These are phyloP conservation scores for Diplosphaera chodatii DNA, from an alignment of 139 green algal species.

Conservation along the genomic window DNA sequence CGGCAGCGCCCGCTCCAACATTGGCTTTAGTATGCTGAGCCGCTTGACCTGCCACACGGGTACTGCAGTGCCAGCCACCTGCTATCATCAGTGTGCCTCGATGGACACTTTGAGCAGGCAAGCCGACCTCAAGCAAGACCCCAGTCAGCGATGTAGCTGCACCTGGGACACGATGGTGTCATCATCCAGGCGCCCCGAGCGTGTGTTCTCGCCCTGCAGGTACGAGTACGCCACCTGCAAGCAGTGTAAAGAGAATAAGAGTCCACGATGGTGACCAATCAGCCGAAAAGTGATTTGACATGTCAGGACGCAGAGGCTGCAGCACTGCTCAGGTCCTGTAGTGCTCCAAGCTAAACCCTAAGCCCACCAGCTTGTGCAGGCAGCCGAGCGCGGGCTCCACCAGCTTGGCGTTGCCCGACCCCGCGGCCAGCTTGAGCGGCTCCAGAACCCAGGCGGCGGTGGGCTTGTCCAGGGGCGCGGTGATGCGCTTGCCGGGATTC, in stretches of 20 bases:
- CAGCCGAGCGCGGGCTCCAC: slow-evolving; percentile 71
- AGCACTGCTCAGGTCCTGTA: too few species aligned
- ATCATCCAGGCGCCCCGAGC: slow-evolving; percentile 46
- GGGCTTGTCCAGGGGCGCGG: background rate
- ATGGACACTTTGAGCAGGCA: background rate
- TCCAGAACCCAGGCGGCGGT: slow-evolving; percentile 47
- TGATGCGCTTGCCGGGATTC: background rate
- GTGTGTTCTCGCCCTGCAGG: slow-evolving; percentile 62
- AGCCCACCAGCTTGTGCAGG: slow-evolving; percentile 87
- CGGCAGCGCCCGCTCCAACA: too few species aligned
- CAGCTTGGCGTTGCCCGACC: slow-evolving; percentile 31
- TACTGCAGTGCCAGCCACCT: too few species aligned
- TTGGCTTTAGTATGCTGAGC: too few species aligned
- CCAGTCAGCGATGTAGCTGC: background rate
- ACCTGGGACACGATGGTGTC: slow-evolving; percentile 38
- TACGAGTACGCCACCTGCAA: slow-evolving; percentile 69
- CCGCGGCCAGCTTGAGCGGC: slow-evolving; percentile 59
- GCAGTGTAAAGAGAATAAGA: too few species aligned
- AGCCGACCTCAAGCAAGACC: too few species aligned
- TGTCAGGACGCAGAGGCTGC: too few species aligned
- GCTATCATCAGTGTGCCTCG: too few species aligned
- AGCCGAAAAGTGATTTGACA: too few species aligned
- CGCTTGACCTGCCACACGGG: too few species aligned
- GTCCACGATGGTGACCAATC: too few species aligned
- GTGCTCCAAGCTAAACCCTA: too few species aligned